Base-by-base conservation (phyloP, 2,329 filamentous ascomycete species). In the Biscogniauxia marginata region DNA sequence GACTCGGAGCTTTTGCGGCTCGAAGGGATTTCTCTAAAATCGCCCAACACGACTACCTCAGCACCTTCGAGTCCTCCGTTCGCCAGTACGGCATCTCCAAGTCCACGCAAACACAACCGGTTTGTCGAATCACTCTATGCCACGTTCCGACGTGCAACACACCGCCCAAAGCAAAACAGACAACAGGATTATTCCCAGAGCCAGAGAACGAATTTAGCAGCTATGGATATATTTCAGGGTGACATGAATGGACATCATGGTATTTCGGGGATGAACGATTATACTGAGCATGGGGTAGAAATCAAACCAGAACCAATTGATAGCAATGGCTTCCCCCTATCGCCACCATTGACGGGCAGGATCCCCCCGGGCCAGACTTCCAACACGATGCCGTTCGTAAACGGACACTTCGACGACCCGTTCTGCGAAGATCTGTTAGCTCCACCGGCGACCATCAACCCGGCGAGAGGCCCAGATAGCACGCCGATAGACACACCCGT, bases 1-100 rank as follows among this genome's bases (percentile, higher is more conserved):
- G 77, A 80, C 58, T 75, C 76, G 39, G 77, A 79, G 61, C 69
- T 80, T n/a, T 71, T 77, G 7, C 70, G 73, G 24, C 70, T 80
- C 2, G 76, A 79, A 60, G 74, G 74, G n/a, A 79, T 80, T 59
- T 76, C 76, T n/a, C 62, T 79, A 22, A 73, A 73, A 39, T 70
- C 69, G 16, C 66, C 66, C 16, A 63, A 56, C 47, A 53, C 61
- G 46, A 66, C 61, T 51, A 54, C 51, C 11, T 65, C 68, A 30
- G 65, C 63, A 18, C 65, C 66, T 20, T 60, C 62, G 9, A 70
- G 62, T 23, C 68, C 68, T 5, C 57, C 50, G 23, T 53, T 59
- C 21, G 66, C 57, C 69, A 68, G 69, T 68, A 48, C 57, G 49
- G 49, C 52, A 46, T 55, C 65, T 3, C 19, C 52, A 18, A 69